A percentile compares a stretch with the other conserved stretches of the same genome.
Evolutionary conservation across 129 eudicot genomes (phyloP).

Genomic region (Flaveria brownii): DNA sequence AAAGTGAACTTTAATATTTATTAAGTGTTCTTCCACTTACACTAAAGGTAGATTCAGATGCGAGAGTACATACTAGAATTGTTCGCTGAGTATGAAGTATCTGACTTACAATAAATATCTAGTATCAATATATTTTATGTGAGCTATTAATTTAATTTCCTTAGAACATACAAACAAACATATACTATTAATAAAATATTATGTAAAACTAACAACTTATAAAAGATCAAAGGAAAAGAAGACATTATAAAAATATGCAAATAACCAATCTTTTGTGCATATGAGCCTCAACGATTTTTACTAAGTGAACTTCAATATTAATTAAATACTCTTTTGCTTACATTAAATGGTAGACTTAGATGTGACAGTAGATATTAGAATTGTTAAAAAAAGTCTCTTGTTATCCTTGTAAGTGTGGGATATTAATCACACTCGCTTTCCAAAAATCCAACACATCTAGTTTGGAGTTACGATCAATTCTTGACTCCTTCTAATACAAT

Average conservation of each 20-base stretch:
- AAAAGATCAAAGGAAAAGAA: not conserved
- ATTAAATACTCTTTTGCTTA: not conserved
- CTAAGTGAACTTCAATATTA: not conserved
- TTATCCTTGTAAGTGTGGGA: too few relatives aligned
- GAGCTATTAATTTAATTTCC: too few relatives aligned
- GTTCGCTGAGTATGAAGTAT: too few relatives aligned
- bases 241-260: not conserved
- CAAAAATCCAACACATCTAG: too few relatives aligned
- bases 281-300: not conserved
- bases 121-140: not conserved
- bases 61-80: not conserved
- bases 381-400: too few relatives aligned
- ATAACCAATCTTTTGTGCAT: not conserved
- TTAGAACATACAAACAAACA: not conserved
- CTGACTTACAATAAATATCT: not conserved
- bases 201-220: too few relatives aligned
- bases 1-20: not conserved
- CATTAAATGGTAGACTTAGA: not conserved
- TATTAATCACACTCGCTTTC: too few relatives aligned
- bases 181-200: too few relatives aligned
- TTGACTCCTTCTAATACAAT: too few relatives aligned
- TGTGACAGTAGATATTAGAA: not conserved
- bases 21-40: not conserved
- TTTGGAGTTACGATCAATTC: too few relatives aligned
- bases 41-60: not conserved